Evolutionary conservation across 2,329 filamentous ascomycete species (phyloP).

Genomic region (Monilinia fructigena): DNA sequence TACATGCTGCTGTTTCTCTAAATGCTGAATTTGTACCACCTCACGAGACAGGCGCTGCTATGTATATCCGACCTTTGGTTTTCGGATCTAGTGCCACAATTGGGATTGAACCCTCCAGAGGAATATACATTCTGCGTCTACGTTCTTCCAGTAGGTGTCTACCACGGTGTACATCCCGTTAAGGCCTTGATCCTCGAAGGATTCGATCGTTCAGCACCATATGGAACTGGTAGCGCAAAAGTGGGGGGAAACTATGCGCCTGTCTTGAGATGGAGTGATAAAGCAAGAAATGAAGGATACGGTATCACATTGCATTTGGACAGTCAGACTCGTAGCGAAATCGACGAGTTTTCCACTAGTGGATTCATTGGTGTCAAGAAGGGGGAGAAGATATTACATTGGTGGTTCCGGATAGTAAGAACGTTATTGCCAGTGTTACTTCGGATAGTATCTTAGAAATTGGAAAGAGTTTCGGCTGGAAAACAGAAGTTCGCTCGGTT

Average conservation of each 20-base stretch:
- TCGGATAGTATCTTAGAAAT: conserved; percentile 76
- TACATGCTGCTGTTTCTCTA: conserved; percentile 76
- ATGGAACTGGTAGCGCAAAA: conserved; percentile 89
- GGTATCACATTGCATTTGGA: conserved; percentile 96
- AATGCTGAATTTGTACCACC: conserved; percentile 93
- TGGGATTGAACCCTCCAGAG: conserved; percentile 82
- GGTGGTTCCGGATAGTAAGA: conserved; percentile 82
- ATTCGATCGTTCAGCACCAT: conserved; percentile 90
- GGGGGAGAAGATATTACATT: conserved; percentile 46
- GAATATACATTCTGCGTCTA: conserved; percentile 92
- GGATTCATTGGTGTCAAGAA: conserved; percentile 82
- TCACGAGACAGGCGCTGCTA: conserved; percentile 80
- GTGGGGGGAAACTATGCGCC: conserved; percentile 95
- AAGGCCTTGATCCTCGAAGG: conserved; percentile 84
- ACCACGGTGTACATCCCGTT: conserved; percentile 88
- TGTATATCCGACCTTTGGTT: conserved; percentile 88
- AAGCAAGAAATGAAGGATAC: conserved; percentile 73
- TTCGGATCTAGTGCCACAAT: conserved; percentile 86
- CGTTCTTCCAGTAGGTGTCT: conserved; percentile 88
- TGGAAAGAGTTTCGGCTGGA: conserved; percentile 76
- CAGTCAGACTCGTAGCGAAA: conserved; percentile 75
- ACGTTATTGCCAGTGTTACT: conserved; percentile 84
- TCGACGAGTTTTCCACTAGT: conserved; percentile 95
- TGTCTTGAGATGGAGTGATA: conserved; percentile 83
- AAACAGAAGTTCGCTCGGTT: conserved; percentile 72